These are phyloP conservation scores for Aaosphaeria arxii DNA, from an alignment of 2,329 filamentous ascomycete species.

Conservation along the genomic window DNA sequence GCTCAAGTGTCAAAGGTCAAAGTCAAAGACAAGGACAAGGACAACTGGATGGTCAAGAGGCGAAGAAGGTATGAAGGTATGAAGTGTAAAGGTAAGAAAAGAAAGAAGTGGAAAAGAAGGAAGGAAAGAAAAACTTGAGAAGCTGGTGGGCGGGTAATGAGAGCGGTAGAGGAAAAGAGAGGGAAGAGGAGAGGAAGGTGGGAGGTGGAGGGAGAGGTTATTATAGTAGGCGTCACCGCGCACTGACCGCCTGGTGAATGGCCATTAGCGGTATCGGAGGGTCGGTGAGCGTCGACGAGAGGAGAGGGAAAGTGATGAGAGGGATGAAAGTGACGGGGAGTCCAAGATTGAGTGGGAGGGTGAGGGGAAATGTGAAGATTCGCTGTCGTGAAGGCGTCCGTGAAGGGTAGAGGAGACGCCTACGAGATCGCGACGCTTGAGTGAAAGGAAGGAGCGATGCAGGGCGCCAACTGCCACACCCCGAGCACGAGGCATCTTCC, in stretches of 20 bases:
- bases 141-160: neutral
- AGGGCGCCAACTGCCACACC: too few relatives aligned
- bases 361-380: too few relatives aligned
- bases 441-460: too few relatives aligned
- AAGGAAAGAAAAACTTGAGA: too few relatives aligned
- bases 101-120: slow-evolving; percentile 10
- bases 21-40: neutral
- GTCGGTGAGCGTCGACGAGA: too few relatives aligned
- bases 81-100: neutral
- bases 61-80: neutral
- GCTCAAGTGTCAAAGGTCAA: neutral
- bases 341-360: too few relatives aligned
- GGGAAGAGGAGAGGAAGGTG: neutral
- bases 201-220: neutral
- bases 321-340: too few relatives aligned
- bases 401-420: too few relatives aligned
- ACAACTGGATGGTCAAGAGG: neutral
- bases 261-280: slow-evolving; percentile 8
- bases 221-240: slow-evolving; percentile 20
- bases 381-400: too few relatives aligned
- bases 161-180: neutral
- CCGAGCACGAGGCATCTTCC: too few relatives aligned
- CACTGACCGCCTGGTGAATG: slow-evolving; percentile 21
- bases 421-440: too few relatives aligned
- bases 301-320: too few relatives aligned